Evolutionary conservation across 306 rosid genomes (phyloP).

Genomic region (Pueraria montana): DNA sequence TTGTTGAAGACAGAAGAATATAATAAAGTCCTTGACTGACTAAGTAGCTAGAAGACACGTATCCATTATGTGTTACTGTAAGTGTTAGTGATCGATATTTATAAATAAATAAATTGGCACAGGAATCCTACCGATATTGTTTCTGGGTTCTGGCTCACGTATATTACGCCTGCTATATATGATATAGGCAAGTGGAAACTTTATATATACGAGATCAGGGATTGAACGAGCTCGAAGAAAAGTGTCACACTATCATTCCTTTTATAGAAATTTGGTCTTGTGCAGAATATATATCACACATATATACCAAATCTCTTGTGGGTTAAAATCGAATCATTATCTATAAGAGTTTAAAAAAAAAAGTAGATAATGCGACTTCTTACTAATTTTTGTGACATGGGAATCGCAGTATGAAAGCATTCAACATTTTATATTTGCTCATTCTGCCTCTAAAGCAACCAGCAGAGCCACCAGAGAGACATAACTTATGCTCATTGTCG

Average conservation of each 20-base stretch:
- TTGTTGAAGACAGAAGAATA: no score
- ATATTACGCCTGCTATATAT: not conserved
- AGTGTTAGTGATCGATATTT: no score
- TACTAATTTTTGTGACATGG: not conserved
- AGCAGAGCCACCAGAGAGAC: not conserved
- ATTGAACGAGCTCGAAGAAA: not conserved
- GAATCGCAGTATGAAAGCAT: not conserved
- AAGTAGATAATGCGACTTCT: not conserved
- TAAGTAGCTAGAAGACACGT: no score
- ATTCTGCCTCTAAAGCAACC: not conserved
- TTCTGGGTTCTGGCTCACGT: not conserved
- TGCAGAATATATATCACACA: not conserved
- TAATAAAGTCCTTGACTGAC: no score
- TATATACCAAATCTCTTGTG: not conserved
- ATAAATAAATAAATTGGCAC: not conserved
- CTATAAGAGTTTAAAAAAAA: not conserved
- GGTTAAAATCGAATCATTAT: not conserved
- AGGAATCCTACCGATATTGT: not conserved
- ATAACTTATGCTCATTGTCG: not conserved
- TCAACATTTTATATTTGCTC: conserved; percentile 3
- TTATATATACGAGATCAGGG: not conserved
- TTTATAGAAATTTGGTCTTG: not conserved
- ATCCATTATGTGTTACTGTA: not conserved
- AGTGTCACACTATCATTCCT: not conserved
- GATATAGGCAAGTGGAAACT: not conserved